Conservation (phyloP, 164 flowering plant genomes). For the Dillenia turbinata region DNA sequence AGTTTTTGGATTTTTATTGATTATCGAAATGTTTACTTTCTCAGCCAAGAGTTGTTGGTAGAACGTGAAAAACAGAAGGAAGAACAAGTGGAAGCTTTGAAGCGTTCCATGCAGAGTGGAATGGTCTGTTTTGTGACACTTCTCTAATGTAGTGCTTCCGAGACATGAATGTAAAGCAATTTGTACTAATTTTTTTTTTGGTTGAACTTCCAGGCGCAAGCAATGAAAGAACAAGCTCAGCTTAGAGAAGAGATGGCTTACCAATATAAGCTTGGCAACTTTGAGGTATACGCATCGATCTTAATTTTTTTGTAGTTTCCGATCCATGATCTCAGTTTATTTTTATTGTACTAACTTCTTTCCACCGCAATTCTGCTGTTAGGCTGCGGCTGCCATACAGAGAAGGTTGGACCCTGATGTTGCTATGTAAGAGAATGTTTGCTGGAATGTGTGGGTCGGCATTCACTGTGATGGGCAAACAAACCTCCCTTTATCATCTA, state of each 20-base stretch:
- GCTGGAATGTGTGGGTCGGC: background rate
- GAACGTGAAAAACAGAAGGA: slow-evolving; percentile 86
- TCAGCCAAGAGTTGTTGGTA: slow-evolving; percentile 66
- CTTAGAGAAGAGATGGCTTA: slow-evolving; percentile 89
- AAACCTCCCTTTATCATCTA: background rate
- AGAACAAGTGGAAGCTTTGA: slow-evolving; percentile 62
- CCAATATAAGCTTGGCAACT: slow-evolving; percentile 85
- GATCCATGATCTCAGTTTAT: background rate
- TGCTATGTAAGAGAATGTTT: slow-evolving; percentile 35
- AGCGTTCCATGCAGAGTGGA: slow-evolving; percentile 85
- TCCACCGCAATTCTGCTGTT: background rate
- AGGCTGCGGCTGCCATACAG: slow-evolving; percentile 98
- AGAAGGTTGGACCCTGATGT: slow-evolving; percentile 92
- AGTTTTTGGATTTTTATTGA: too few species aligned
- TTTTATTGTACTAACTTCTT: background rate
- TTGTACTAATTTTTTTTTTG: background rate
- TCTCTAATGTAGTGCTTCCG: background rate
- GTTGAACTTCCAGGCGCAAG: slow-evolving; percentile 61
- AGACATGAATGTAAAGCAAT: too few species aligned
- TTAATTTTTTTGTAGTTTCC: too few species aligned
- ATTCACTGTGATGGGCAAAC: background rate
- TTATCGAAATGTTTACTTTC: slow-evolving; percentile 3
- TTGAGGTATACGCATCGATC: slow-evolving; percentile 50
- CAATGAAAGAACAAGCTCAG: slow-evolving; percentile 93
- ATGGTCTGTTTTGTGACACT: slow-evolving; percentile 41